These are phyloP conservation scores for Populus ilicifolia DNA, from an alignment of 345 rosid genomes.

Conservation along the genomic window DNA sequence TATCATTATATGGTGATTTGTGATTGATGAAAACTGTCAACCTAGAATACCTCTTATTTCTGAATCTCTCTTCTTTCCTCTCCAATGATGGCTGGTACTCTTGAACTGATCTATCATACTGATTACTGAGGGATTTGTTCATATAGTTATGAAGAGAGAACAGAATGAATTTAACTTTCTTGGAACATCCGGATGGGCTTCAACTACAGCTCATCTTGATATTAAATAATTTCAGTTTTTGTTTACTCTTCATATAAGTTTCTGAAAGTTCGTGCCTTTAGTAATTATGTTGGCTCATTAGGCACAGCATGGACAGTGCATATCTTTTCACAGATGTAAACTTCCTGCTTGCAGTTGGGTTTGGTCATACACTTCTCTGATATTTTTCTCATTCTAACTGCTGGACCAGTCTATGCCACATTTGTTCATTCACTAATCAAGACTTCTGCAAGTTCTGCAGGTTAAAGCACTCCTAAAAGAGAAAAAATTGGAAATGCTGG, in stretches of 20 bases:
- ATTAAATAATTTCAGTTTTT: not conserved
- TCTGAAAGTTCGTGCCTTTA: not conserved
- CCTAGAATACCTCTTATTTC: not conserved
- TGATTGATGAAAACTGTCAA: not conserved
- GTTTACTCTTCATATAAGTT: not conserved
- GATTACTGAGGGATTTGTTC: not conserved
- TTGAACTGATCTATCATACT: not conserved
- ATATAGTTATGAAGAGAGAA: not conserved
- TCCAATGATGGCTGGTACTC: not conserved
- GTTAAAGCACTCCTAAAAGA: slow-evolving; percentile 29
- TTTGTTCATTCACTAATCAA: not conserved
- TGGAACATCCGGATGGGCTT: no score
- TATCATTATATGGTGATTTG: not conserved
- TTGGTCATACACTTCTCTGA: not conserved
- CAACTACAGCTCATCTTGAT: not conserved
- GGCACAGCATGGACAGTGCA: not conserved
- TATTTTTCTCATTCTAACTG: not conserved
- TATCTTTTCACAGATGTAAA: not conserved
- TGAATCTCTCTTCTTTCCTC: not conserved
- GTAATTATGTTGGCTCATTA: not conserved
- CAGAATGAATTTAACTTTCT: not conserved
- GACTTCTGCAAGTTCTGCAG: not conserved
- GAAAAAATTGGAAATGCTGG: slow-evolving; percentile 31
- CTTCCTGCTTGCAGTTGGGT: not conserved
- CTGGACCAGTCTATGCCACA: not conserved